Base-by-base conservation (phyloP, 768 basidiomycete genomes). In the Leucocoprinus sp. region DNA sequence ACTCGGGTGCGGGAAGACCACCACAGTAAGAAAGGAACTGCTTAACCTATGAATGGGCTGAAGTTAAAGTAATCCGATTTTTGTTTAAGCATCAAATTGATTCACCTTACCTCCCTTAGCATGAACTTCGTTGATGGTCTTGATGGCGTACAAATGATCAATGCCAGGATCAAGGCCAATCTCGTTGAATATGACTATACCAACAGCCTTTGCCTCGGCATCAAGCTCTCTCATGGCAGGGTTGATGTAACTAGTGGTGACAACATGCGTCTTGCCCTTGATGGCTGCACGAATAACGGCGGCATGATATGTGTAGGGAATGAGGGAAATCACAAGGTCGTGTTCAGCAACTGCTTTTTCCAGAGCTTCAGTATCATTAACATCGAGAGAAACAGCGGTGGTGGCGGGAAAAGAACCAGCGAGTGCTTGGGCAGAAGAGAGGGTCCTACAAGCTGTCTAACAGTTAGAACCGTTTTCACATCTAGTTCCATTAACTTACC, bases 81-180 rank as follows among this genome's bases (percentile, higher is more conserved):
- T 24, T 7, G 12, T 22, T 11, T 5, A 2, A 8, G 17, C 21
- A 27, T 22, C 24, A 27, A n/a, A 5, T 14, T 47, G n/a, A 54
- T 64, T 43, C 31, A 84, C 88, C 81, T 96, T 97, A 41, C 95
- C 96, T 29, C 95, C 93, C 59, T 86, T 86, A 36, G 76, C 84
- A 61, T 99, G 93, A 3, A 97, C 89, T 62, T 97, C 95, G 42
- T 78, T 76, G 54, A 99, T 90, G 18, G 83, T 90, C 76, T 95
- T 95, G 64, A 96, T 70, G 23, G 93, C 93, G 62, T 93, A 93
- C 50, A 96, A 64, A 63, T 93, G 90, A 63, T 93, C 90, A 50
- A 95, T 88, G 59, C 93, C 93, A 38, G 93, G 93, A 64, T 97
- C 95, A 34, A 99, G 76, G 41, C 96, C 96, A 56, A 99, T 89